Evolutionary conservation across 179 eudicot genomes (phyloP).

Genomic region (Actinidia arguta): DNA sequence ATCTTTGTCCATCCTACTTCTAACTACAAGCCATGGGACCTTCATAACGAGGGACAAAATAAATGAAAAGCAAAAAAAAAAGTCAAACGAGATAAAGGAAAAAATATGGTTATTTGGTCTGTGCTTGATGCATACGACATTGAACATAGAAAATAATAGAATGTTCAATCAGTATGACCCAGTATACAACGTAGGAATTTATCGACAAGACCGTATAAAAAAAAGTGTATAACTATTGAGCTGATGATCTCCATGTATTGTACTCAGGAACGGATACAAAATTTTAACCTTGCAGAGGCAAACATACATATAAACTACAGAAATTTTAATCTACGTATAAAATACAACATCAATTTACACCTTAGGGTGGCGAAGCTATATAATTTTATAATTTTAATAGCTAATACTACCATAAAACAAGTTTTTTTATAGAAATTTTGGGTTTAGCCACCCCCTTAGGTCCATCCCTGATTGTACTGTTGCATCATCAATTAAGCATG

Average conservation of each 20-base stretch:
- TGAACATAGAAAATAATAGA: background rate
- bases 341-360: too few relatives aligned
- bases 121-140: background rate
- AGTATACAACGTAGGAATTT: background rate
- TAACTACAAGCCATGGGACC: conserved; percentile 25
- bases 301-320: too few relatives aligned
- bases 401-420: too few relatives aligned
- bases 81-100: background rate
- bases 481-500: too few relatives aligned
- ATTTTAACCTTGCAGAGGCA: background rate
- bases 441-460: too few relatives aligned
- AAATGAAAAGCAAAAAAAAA: background rate
- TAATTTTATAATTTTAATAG: background rate
- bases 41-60: conserved; percentile 9
- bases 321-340: too few relatives aligned
- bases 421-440: too few relatives aligned
- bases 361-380: too few relatives aligned
- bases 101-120: background rate
- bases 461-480: too few relatives aligned
- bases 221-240: background rate
- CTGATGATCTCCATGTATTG: background rate
- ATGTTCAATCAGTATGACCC: background rate
- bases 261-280: background rate
- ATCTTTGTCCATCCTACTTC: background rate
- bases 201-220: background rate